These are phyloP conservation scores for Amphibolis antarctica DNA, from an alignment of 106 monocot species.

Conservation along the genomic window DNA sequence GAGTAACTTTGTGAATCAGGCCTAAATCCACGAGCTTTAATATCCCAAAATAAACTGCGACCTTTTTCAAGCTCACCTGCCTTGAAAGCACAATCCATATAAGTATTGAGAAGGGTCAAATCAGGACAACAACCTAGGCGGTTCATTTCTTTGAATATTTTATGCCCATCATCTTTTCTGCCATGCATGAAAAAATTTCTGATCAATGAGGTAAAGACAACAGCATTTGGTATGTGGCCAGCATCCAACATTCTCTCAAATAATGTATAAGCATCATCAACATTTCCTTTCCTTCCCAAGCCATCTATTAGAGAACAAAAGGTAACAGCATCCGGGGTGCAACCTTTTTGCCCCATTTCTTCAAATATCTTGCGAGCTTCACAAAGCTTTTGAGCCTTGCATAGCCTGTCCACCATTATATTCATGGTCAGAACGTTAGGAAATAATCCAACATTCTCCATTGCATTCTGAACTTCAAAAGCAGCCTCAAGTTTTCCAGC, in stretches of 20 bases:
- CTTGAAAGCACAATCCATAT: slow-evolving; percentile 96
- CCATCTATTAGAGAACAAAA: slow-evolving; percentile 95
- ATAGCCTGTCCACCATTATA: slow-evolving; percentile 85
- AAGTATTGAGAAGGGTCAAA: slow-evolving; percentile 84
- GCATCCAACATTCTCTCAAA: slow-evolving; percentile 93
- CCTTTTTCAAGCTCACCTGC: slow-evolving; percentile 74
- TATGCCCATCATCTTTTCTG: slow-evolving; percentile 95
- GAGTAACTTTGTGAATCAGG: slow-evolving; percentile 75
- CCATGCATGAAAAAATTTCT: slow-evolving; percentile 65
- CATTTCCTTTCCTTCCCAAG: slow-evolving; percentile 60
- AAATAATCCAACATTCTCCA: slow-evolving; percentile 66
- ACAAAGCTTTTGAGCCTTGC: slow-evolving; percentile 61
- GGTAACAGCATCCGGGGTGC: slow-evolving; percentile 52
- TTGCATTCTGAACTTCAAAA: slow-evolving; percentile 43
- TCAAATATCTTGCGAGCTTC: slow-evolving; percentile 69
- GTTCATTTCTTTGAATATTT: slow-evolving; percentile 84
- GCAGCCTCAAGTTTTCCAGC: slow-evolving; percentile 57
- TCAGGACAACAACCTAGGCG: slow-evolving; percentile 63
- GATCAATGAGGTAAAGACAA: slow-evolving; percentile 88
- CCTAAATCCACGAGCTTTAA: slow-evolving; percentile 48
- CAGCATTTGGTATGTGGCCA: slow-evolving; percentile 58
- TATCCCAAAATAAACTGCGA: slow-evolving; percentile 60
- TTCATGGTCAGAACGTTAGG: slow-evolving; percentile 84
- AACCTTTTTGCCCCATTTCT: slow-evolving; percentile 45
- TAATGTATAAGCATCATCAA: slow-evolving; percentile 80